Percentiles rank a stretch among this genome's conserved stretches.
Conservation (phyloP, 306 rosid species). For the Ammopiptanthus mongolicus region DNA sequence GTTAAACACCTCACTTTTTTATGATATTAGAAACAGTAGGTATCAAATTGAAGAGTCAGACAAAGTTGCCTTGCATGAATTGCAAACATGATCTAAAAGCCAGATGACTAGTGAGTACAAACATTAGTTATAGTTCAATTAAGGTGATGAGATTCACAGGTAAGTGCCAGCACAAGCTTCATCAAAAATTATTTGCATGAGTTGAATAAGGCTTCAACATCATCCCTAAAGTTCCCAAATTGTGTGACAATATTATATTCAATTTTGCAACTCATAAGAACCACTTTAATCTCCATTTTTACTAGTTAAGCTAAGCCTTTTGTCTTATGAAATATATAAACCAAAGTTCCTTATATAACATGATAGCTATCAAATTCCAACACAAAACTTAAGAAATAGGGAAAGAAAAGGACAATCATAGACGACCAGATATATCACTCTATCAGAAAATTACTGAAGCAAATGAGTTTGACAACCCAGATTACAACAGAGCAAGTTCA, state of each 20-base stretch:
- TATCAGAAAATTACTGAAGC: background rate
- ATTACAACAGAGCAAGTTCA: background rate
- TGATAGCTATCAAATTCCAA: background rate
- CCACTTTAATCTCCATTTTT: background rate
- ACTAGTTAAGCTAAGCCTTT: background rate
- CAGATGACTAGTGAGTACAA: conserved; percentile 7
- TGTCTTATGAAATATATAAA: background rate
- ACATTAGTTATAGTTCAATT: background rate
- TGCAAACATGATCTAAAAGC: background rate
- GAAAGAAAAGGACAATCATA: background rate
- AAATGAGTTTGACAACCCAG: background rate
- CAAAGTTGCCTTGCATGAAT: conserved; percentile 7
- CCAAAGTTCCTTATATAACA: background rate
- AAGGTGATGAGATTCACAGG: background rate
- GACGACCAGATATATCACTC: background rate
- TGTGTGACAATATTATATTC: background rate
- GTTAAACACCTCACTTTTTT: background rate
- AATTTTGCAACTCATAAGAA: conserved; percentile 8
- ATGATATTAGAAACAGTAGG: background rate
- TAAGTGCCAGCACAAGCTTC: background rate
- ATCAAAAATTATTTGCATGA: background rate
- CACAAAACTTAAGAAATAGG: background rate
- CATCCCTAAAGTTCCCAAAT: conserved; percentile 6
- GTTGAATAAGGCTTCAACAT: background rate
- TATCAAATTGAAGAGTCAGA: conserved; percentile 8